Conservation (phyloP, 192 early-diverging fungal genomes). For the Rhizophagus clarus region DNA sequence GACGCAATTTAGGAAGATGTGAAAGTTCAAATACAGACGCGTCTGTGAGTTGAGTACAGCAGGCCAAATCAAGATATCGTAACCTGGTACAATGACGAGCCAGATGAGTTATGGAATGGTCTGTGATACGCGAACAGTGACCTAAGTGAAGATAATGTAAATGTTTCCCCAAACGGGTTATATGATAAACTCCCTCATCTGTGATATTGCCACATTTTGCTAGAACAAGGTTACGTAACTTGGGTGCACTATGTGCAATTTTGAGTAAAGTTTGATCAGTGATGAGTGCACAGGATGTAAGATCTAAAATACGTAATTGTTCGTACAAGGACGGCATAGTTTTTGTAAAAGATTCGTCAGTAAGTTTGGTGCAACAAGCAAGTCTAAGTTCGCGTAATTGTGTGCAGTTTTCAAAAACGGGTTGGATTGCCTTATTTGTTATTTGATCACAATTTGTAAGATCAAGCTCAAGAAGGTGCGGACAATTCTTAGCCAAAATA, state of each 20-base stretch:
- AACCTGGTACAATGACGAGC: slow-evolving; percentile 53
- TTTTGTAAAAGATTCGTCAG: slow-evolving; percentile 43
- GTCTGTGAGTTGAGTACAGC: slow-evolving; percentile 56
- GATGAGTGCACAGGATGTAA: slow-evolving; percentile 47
- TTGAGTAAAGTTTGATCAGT: slow-evolving; percentile 50
- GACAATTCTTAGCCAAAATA: slow-evolving; percentile 52
- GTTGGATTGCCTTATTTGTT: slow-evolving; percentile 46
- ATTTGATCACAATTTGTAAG: slow-evolving; percentile 52
- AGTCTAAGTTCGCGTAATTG: slow-evolving; percentile 58
- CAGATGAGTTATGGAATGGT: slow-evolving; percentile 50
- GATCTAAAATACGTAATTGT: slow-evolving; percentile 55
- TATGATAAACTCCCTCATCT: slow-evolving; percentile 48
- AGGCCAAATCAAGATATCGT: slow-evolving; percentile 60
- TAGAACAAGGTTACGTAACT: slow-evolving; percentile 55
- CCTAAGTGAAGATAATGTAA: slow-evolving; percentile 63
- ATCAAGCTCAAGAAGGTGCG: slow-evolving; percentile 57
- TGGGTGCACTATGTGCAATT: slow-evolving; percentile 53
- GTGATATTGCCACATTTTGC: slow-evolving; percentile 60
- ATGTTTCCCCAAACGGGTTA: slow-evolving; percentile 54
- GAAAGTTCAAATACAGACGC: slow-evolving; percentile 53
- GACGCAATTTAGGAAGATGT: slow-evolving; percentile 52
- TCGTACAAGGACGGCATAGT: slow-evolving; percentile 44
- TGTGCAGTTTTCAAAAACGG: slow-evolving; percentile 45
- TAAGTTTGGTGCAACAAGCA: slow-evolving; percentile 36
- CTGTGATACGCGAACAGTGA: slow-evolving; percentile 56